Conservation (phyloP, 1,284 basidiomycete genomes). For the Exobasidium rhododendri region DNA sequence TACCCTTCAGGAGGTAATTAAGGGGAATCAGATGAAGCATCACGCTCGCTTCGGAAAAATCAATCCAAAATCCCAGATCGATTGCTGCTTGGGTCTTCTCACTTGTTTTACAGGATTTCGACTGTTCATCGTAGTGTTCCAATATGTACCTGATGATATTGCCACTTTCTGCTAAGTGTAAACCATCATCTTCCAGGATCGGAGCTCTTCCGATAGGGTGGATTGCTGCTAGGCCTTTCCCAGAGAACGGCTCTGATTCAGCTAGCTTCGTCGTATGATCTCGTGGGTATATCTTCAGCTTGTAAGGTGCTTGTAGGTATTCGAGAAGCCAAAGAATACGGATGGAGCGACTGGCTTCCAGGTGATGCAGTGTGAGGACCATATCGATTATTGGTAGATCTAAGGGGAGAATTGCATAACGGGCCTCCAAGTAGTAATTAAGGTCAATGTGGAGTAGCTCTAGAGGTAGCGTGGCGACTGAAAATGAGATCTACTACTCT, state of each 20-base stretch:
- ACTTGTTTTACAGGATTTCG: neutral
- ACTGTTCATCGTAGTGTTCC: neutral
- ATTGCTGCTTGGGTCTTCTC: neutral
- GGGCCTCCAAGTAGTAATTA: too few species aligned
- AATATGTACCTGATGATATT: neutral
- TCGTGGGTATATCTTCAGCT: neutral
- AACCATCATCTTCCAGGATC: neutral
- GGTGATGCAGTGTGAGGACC: neutral
- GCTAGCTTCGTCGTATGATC: neutral
- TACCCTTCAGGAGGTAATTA: neutral
- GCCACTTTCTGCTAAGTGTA: neutral
- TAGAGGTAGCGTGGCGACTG: too few species aligned
- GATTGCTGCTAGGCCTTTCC: neutral
- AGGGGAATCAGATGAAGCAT: neutral
- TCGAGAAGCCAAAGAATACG: neutral
- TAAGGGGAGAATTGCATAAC: neutral
- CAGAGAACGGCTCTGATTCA: neutral
- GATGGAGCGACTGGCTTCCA: neutral
- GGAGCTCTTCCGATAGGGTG: neutral
- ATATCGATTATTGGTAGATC: neutral
- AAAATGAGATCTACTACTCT: too few species aligned
- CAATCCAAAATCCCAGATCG: neutral
- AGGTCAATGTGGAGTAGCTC: too few species aligned
- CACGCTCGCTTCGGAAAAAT: neutral
- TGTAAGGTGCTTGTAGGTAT: neutral